These are phyloP conservation scores for Colletotrichum falcatum DNA, from an alignment of 2,329 filamentous ascomycete species.

Conservation along the genomic window DNA sequence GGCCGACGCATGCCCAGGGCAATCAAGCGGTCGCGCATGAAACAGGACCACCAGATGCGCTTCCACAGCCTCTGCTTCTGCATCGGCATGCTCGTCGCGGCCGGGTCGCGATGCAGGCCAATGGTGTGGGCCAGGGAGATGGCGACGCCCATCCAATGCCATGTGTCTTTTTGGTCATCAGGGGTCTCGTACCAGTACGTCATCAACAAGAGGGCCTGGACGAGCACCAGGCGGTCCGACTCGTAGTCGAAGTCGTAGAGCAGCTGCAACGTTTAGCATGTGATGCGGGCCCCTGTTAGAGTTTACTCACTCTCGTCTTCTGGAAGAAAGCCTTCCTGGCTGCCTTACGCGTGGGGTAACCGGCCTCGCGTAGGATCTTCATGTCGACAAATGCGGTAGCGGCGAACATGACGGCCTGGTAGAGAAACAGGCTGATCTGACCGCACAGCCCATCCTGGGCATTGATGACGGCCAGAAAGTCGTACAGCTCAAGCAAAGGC, in stretches of 20 bases:
- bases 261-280: conserved; percentile 62
- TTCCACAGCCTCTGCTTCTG: conserved; percentile 89
- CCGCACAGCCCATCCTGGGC: conserved; percentile 75
- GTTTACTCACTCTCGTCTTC: conserved; percentile 78
- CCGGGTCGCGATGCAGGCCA: conserved; percentile 87
- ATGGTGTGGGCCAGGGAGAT: conserved; percentile 94
- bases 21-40: conserved; percentile 93
- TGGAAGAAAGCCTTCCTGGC: conserved; percentile 91
- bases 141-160: conserved; percentile 98
- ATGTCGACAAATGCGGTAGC: conserved; percentile 90
- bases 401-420: conserved; percentile 95
- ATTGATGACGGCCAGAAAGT: conserved; percentile 71
- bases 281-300: conserved; percentile 42
- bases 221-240: conserved; percentile 86
- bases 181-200: conserved; percentile 98
- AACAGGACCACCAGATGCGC: conserved; percentile 97
- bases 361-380: conserved; percentile 78
- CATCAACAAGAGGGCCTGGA: conserved; percentile 90
- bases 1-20: conserved; percentile 94
- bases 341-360: conserved; percentile 81
- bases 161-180: conserved; percentile 97
- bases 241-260: conserved; percentile 98
- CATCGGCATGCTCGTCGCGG: conserved; percentile 78
- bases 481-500: conserved; percentile 81
- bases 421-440: conserved; percentile 85